These are phyloP conservation scores for Porcisia deanei DNA, from an alignment of 208 protist species.

Conservation along the genomic window DNA sequence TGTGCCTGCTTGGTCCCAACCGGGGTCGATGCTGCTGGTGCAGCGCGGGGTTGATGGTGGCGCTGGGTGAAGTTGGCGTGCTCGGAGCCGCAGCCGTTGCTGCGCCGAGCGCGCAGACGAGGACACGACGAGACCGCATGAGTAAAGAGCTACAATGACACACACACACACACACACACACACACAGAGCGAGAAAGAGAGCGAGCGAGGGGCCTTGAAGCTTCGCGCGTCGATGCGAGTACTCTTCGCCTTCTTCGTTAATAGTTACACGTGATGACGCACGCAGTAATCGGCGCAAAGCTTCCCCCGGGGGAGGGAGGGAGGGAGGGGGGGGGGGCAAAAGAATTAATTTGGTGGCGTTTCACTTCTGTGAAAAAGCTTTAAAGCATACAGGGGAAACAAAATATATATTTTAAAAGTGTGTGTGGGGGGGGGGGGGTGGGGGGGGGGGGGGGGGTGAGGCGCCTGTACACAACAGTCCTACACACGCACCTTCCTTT, in stretches of 20 bases:
- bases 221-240: not conserved
- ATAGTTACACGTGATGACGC: not conserved
- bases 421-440: no score
- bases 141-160: not conserved
- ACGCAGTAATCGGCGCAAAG: no score
- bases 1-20: not conserved
- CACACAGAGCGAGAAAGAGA: not conserved
- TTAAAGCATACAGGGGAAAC: no score
- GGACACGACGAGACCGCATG: constrained; percentile 19
- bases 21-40: not conserved
- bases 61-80: not conserved
- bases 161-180: no score
- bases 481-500: no score
- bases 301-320: no score
- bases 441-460: not conserved
- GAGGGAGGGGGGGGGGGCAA: no score
- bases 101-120: constrained; percentile 1
- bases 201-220: not conserved
- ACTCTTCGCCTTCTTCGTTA: not conserved
- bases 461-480: not conserved
- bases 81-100: not conserved
- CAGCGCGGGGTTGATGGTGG: not conserved
- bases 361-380: no score
- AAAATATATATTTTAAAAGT: no score
- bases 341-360: no score